Base-by-base conservation (phyloP, 192 early-diverging fungal species). In the Funneliformis mosseae region DNA sequence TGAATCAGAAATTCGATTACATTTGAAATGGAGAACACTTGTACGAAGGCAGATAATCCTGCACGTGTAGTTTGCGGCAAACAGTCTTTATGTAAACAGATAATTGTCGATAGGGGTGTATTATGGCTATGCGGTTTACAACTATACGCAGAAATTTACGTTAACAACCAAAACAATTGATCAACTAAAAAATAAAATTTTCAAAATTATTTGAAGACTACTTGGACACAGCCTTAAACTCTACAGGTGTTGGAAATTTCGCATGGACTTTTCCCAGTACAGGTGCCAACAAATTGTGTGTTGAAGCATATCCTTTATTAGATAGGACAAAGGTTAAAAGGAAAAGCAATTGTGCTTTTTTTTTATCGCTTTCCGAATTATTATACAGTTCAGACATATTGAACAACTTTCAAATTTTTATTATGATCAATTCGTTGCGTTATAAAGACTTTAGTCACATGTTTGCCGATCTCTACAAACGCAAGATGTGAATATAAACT, bases 81-180 rank as follows among this genome's bases (percentile, higher is more conserved):
- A 28, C 77, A 78, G 3, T 64, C 62, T 48, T 78, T 42, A 68
- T 78, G 33, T 5, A 46, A 16, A 27, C 77, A 78, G 14, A 33
- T 5, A 18, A 39, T 21, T 6, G 77, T 43, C 23, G 23, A 16
- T 38, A 68, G 27, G 33, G 64, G 14, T 3, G 77, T 68, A 10
- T 41, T 5, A 38, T 78, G 77, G 21, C 25, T 43, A 68, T 78
- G 77, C 4, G 61, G n/a, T 18, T 68, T 66, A n/a, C 21, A 23
- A n/a, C 77, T 78, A 78, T 10, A 76, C 7, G n/a, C 9, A 10
- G 10, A 76, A 62, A 23, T 38, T 55, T 27, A 38, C 11, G 3
- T 38, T 76, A n/a, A 10, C 21, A 38, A 55, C 1, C 8, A 27
- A 45, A 55, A 8, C 7, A 25, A 45, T 1, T 4, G 50, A n/a